Evolutionary conservation across 139 green algal species (phyloP), one percentile per base, ranked within the genome.

Genomic region (Spirogloea muscicola): DNA sequence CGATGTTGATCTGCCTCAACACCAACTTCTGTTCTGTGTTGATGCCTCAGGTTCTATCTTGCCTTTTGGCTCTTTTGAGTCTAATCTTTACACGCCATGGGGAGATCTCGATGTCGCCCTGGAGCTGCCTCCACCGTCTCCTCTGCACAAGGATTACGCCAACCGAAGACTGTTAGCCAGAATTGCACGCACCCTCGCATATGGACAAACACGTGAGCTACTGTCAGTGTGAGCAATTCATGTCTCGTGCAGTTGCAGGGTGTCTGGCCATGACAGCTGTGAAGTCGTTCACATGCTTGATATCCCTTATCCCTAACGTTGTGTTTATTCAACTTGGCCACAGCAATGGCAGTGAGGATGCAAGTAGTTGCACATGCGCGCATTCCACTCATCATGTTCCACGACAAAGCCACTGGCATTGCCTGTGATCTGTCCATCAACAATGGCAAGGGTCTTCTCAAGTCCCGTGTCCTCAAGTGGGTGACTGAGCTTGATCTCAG

Each of bases 301-400:
- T n/a, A n/a, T n/a, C n/a, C n/a, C n/a, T n/a, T n/a, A n/a, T n/a
- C n/a, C n/a, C n/a, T n/a, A n/a, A n/a, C n/a, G n/a, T n/a, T n/a
- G n/a, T n/a, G n/a, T n/a, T n/a, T n/a, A n/a, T n/a, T n/a, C n/a
- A n/a, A n/a, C n/a, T n/a, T n/a, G n/a, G n/a, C n/a, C n/a, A n/a
- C n/a, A n/a, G n/a, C n/a, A n/a, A n/a, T n/a, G n/a, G n/a, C n/a
- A n/a, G n/a, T n/a, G n/a, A n/a, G n/a, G n/a, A n/a, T 77, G 58
- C 38, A 82, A 49, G n/a, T 74, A 3, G 49, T 82, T 25, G 27
- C 59, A 18, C 29, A 73, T 25, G 69, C 77, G 52, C 60, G 77
- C 37, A 62, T 84, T 29, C 77, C 77, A 13, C 27, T 84, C 29
- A 37, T 84, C 18, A 80, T 75, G 55, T 84, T 84, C 59, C 43